phyloP scores from a whole-genome alignment of 371 early-diverging fungal species.

The Apophysomyces variabilis region DNA sequence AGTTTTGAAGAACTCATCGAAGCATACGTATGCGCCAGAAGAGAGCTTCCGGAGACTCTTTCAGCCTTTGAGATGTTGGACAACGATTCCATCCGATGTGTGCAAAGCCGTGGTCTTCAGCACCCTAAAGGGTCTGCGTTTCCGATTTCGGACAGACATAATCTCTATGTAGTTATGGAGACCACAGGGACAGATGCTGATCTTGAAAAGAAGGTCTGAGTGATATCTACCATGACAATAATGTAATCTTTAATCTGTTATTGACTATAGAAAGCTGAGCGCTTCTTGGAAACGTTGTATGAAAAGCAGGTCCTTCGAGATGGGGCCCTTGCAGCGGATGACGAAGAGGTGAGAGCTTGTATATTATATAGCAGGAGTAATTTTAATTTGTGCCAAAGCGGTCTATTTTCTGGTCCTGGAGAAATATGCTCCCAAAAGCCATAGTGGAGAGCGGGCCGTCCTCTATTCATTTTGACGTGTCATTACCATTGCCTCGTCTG shows the following conservation, averaged over 20 bases:
- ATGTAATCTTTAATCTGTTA: not conserved
- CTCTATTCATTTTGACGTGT: constrained; percentile 79
- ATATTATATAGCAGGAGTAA: constrained; percentile 38
- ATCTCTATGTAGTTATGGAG: constrained; percentile 90
- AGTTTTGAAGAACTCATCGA: constrained; percentile 70
- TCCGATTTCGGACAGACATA: constrained; percentile 61
- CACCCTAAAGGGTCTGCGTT: constrained; percentile 43
- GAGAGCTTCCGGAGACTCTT: constrained; percentile 81
- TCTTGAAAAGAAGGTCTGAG: constrained; percentile 72
- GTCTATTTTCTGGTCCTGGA: constrained; percentile 40
- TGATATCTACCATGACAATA: not conserved
- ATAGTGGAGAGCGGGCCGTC: constrained; percentile 55
- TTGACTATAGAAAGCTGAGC: constrained; percentile 58
- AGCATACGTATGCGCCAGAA: constrained; percentile 69
- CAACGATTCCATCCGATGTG: constrained; percentile 59
- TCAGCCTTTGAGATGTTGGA: constrained; percentile 97
- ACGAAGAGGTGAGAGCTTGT: constrained; percentile 19
- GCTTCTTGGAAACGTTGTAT: constrained; percentile 63
- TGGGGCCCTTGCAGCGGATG: constrained; percentile 73
- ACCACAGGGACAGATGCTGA: constrained; percentile 83
- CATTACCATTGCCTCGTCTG: constrained; percentile 79
- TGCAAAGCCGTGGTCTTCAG: constrained; percentile 56
- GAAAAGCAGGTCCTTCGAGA: constrained; percentile 65
- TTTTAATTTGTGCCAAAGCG: constrained; percentile 30
- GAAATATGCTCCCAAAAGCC: constrained; percentile 40